Percentiles rank a stretch among this genome's conserved stretches.
Evolutionary conservation across 345 rosid species (phyloP).

Genomic region (Garcia nutans): DNA sequence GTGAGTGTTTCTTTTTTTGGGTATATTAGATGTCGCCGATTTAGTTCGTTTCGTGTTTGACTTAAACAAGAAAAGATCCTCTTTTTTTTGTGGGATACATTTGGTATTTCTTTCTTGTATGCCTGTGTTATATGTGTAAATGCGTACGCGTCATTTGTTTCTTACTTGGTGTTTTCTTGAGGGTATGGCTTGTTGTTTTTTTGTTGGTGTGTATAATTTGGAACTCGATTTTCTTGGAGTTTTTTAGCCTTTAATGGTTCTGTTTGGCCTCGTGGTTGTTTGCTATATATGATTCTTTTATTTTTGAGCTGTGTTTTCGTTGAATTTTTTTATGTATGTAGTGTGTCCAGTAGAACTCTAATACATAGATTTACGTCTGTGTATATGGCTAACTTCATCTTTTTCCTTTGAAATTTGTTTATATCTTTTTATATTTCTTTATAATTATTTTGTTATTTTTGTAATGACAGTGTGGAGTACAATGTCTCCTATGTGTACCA

Average conservation of each 20-base stretch:
- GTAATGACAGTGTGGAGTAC: constrained; percentile 36
- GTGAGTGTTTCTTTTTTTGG: constrained; percentile 32
- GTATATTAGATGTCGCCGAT: neutral
- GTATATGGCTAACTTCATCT: no score
- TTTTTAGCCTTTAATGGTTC: no score
- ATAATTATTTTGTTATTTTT: neutral
- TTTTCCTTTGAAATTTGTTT: neutral
- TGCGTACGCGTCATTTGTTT: neutral
- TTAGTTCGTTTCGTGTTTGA: neutral
- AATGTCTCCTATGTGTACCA: constrained; percentile 37
- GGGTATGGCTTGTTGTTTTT: neutral
- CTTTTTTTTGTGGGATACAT: neutral
- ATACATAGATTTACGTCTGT: neutral
- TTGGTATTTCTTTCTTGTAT: neutral
- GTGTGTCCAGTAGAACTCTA: no score
- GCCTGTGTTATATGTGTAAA: no score
- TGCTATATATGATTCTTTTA: no score
- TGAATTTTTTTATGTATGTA: no score
- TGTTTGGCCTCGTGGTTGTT: no score
- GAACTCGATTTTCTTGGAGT: neutral
- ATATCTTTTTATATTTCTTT: neutral
- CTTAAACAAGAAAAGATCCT: no score
- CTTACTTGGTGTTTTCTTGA: neutral
- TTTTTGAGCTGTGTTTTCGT: neutral
- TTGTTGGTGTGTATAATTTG: neutral